Evolutionary conservation across 306 rosid genomes (phyloP).

Genomic region (Vachellia pachyceras): DNA sequence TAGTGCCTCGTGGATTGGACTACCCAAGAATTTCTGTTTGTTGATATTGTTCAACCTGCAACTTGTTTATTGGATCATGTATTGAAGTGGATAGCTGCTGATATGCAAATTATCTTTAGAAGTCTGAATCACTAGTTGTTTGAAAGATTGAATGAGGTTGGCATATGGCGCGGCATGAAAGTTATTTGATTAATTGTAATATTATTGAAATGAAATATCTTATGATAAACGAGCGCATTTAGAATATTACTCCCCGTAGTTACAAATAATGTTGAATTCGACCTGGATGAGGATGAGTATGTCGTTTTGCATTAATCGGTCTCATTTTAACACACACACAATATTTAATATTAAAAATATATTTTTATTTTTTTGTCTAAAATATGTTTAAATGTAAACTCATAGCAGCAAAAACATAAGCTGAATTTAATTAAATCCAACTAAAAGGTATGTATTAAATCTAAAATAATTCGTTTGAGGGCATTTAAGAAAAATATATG

Average conservation of each 20-base stretch:
- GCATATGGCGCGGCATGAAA: no score
- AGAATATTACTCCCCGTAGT: not conserved
- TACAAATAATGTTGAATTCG: not conserved
- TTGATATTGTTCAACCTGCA: slow-evolving; percentile 3
- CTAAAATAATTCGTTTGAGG: no score
- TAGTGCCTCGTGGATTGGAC: not conserved
- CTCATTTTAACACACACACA: no score
- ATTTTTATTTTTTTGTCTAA: not conserved
- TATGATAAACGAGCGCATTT: not conserved
- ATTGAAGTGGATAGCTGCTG: slow-evolving; percentile 39
- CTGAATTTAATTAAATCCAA: not conserved
- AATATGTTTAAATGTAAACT: not conserved
- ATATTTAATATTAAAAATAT: no score
- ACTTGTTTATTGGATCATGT: slow-evolving; percentile 40
- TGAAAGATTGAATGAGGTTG: no score
- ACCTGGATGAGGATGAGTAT: not conserved
- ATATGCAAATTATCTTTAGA: no score
- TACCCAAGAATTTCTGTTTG: not conserved
- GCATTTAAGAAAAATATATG: no score
- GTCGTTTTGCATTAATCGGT: not conserved
- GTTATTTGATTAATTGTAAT: no score
- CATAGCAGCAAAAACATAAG: not conserved
- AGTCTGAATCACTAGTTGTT: no score
- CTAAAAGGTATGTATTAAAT: not conserved
- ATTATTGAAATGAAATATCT: no score